Percentiles rank a stretch among this genome's conserved stretches.
Evolutionary conservation across 148 eudicot species (phyloP).

Genomic region (Suaeda aralocaspica): DNA sequence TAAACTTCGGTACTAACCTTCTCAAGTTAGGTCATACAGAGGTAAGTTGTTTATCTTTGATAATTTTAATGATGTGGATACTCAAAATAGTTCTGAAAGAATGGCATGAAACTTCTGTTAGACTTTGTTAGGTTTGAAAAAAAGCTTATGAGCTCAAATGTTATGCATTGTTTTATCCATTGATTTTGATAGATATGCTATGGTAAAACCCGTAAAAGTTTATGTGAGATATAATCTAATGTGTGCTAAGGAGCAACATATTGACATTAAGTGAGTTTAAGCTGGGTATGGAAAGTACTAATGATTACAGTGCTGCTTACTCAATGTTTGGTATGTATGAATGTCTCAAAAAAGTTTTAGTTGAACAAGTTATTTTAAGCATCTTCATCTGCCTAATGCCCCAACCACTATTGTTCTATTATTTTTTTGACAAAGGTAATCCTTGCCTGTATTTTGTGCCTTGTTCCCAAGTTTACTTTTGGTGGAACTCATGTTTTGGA

Average conservation of each 20-base stretch:
- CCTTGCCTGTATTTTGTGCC: not conserved
- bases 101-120: constrained; percentile 1
- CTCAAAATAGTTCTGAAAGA: not conserved
- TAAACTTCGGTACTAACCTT: constrained; percentile 94
- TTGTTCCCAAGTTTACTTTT: not conserved
- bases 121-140: not conserved
- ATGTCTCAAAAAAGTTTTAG: too few relatives aligned
- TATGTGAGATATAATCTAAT: not conserved
- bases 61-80: not conserved
- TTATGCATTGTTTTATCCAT: not conserved
- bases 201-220: not conserved
- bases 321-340: not conserved
- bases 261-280: not conserved
- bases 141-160: not conserved
- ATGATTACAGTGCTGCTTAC: not conserved
- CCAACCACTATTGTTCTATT: not conserved
- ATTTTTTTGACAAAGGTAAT: not conserved
- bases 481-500: too few relatives aligned
- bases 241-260: not conserved
- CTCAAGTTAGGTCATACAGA: constrained; percentile 96
- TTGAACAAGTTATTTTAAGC: not conserved
- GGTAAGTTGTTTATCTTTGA: constrained; percentile 37
- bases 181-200: not conserved
- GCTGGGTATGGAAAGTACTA: not conserved
- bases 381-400: too few relatives aligned